Percentiles rank a stretch among this genome's conserved stretches.
phyloP scores from a whole-genome alignment of 352 stramenopile species.

The Phytophthora megakarya region DNA sequence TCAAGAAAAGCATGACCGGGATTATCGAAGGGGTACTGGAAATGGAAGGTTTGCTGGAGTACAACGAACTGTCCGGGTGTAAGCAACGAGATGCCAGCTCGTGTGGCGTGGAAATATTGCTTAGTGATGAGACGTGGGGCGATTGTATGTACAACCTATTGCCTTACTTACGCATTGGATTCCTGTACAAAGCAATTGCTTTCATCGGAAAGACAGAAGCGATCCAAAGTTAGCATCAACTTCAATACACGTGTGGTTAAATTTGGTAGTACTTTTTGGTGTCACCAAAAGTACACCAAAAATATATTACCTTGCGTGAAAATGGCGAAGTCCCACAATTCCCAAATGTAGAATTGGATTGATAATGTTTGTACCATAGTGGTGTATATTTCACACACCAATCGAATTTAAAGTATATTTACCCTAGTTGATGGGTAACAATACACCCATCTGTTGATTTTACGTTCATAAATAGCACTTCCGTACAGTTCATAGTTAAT shows the following conservation, averaged over 20 bases:
- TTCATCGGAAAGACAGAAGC: background rate
- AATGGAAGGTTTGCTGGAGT: background rate
- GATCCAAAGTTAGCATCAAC: background rate
- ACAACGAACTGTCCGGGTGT: constrained; percentile 7
- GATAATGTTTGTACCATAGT: background rate
- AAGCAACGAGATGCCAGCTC: constrained; percentile 12
- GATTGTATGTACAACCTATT: background rate
- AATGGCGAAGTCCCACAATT: background rate
- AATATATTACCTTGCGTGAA: background rate
- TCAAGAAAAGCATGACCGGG: constrained; percentile 1
- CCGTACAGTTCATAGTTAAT: no score
- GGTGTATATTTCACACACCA: constrained; percentile 2
- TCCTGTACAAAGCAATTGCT: constrained; percentile 1
- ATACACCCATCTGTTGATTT: no score
- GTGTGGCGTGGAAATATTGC: constrained; percentile 13
- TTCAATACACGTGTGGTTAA: constrained; percentile 1
- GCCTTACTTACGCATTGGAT: background rate
- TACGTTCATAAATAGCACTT: no score
- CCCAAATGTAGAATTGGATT: constrained; percentile 3
- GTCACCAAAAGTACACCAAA: constrained; percentile 5
- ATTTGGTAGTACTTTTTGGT: background rate
- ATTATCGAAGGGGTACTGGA: background rate
- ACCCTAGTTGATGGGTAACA: constrained; percentile 6
- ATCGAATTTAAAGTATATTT: constrained; percentile 3
- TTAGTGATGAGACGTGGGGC: background rate